phyloP scores from a whole-genome alignment of 768 basidiomycete genomes.

The Xerocomellus amylosporus region DNA sequence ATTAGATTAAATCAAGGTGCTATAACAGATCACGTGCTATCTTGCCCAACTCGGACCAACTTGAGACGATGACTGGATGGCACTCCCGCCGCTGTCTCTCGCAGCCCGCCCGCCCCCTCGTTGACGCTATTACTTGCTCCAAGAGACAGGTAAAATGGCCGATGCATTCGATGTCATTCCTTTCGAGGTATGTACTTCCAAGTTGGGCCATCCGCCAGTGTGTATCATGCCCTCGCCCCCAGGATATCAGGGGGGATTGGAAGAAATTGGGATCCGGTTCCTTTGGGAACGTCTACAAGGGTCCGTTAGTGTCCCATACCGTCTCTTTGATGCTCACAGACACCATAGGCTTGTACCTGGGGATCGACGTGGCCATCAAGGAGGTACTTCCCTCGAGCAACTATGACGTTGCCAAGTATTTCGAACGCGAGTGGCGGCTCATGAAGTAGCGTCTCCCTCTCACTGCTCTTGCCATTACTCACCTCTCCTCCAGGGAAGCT shows the following conservation, averaged over 20 bases:
- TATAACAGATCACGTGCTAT: constrained; percentile 23
- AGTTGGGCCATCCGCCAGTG: background rate
- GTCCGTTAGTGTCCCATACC: constrained; percentile 14
- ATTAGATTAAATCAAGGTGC: constrained; percentile 14
- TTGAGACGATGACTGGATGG: background rate
- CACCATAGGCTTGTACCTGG: constrained; percentile 77
- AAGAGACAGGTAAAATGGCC: constrained; percentile 34
- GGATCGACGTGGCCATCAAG: constrained; percentile 94
- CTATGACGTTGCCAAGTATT: constrained; percentile 96
- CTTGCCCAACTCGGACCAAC: constrained; percentile 15
- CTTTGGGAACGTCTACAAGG: constrained; percentile 91
- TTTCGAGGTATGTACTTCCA: constrained; percentile 56
- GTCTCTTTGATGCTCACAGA: constrained; percentile 2
- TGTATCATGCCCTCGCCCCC: constrained; percentile 9
- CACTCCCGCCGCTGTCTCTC: constrained; percentile 1
- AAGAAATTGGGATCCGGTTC: constrained; percentile 89
- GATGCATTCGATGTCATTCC: constrained; percentile 89
- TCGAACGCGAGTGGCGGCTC: constrained; percentile 96
- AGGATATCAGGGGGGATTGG: constrained; percentile 89
- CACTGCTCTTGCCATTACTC: background rate
- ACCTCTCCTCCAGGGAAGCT: constrained; percentile 53
- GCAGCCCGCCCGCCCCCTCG: background rate
- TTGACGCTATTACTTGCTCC: background rate
- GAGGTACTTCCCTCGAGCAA: constrained; percentile 90
- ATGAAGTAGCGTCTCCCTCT: constrained; percentile 62